Evolutionary conservation across 2,329 filamentous ascomycete species (phyloP).

Genomic region (Colletotrichum sp.): DNA sequence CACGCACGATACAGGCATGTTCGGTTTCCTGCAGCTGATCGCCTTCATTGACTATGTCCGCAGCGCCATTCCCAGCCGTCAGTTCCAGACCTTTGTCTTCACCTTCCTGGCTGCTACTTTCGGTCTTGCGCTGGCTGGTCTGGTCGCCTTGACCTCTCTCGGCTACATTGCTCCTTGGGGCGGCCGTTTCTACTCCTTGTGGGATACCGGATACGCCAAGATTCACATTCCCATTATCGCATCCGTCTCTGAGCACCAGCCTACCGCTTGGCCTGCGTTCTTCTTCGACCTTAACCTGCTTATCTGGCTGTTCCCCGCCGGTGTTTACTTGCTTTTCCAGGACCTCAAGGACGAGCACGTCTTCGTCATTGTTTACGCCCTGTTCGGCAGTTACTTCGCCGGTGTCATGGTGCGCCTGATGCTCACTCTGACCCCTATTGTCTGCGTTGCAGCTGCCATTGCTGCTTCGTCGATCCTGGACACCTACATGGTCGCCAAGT

Average conservation of each 20-base stretch:
- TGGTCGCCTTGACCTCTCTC: slow-evolving; percentile 87
- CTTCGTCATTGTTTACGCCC: slow-evolving; percentile 96
- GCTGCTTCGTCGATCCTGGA: slow-evolving; percentile 88
- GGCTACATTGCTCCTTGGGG: slow-evolving; percentile 97
- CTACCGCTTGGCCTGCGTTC: slow-evolving; percentile 98
- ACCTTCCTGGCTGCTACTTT: slow-evolving; percentile 78
- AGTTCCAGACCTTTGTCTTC: slow-evolving; percentile 90
- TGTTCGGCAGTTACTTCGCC: slow-evolving; percentile 96
- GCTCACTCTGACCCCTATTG: slow-evolving; percentile 94
- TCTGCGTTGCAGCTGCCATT: slow-evolving; percentile 92
- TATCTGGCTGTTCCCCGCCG: slow-evolving; percentile 98
- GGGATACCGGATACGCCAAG: slow-evolving; percentile 98
- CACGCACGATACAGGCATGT: slow-evolving; percentile 69
- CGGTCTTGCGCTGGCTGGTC: slow-evolving; percentile 70
- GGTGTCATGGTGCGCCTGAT: slow-evolving; percentile 99
- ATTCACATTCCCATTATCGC: slow-evolving; percentile 99
- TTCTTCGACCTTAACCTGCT: slow-evolving; percentile 99
- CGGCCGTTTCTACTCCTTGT: slow-evolving; percentile 98
- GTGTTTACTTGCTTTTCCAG: slow-evolving; percentile 98
- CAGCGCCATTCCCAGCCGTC: slow-evolving; percentile 85
- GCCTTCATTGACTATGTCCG: slow-evolving; percentile 92
- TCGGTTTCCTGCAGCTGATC: slow-evolving; percentile 92
- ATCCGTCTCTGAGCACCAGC: slow-evolving; percentile 99
- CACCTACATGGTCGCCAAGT: slow-evolving; percentile 70
- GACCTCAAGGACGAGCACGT: slow-evolving; percentile 94